Evolutionary conservation across 495 filamentous ascomycete genomes (phyloP).

Genomic region (Stereocaulon alpinum): DNA sequence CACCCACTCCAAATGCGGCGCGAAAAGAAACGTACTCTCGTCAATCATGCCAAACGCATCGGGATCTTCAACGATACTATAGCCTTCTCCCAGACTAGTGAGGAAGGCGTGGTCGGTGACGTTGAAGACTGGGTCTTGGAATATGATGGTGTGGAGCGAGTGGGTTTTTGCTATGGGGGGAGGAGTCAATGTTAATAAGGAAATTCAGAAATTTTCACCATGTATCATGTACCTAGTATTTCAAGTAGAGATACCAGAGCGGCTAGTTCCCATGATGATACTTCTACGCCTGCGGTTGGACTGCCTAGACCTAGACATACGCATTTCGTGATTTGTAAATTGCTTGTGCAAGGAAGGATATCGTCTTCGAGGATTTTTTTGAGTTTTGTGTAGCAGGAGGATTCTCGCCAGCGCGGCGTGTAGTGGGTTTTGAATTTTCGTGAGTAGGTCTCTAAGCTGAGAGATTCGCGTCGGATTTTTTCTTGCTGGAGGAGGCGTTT

Average conservation of each 20-base stretch:
- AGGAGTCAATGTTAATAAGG: too few relatives aligned
- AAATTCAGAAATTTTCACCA: too few relatives aligned
- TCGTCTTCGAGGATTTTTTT: not conserved
- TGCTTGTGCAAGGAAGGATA: not conserved
- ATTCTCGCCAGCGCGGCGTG: constrained; percentile 7
- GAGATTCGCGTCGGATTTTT: constrained; percentile 26
- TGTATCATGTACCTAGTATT: constrained; percentile 20
- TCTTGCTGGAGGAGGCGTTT: constrained; percentile 1
- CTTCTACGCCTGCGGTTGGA: constrained; percentile 25
- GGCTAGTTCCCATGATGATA: constrained; percentile 47
- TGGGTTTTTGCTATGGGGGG: not conserved
- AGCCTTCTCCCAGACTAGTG: constrained; percentile 28
- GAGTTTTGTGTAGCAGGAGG: constrained; percentile 6
- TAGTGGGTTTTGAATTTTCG: constrained; percentile 15
- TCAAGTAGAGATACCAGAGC: constrained; percentile 47
- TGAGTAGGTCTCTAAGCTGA: constrained; percentile 30
- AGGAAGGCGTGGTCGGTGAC: constrained; percentile 49
- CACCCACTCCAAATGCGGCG: constrained; percentile 28
- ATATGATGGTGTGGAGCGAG: constrained; percentile 28
- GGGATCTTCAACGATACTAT: constrained; percentile 48
- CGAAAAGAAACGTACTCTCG: constrained; percentile 49
- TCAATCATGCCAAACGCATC: constrained; percentile 44
- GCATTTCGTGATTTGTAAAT: constrained; percentile 20
- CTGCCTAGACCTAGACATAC: constrained; percentile 49
- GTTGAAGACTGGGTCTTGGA: constrained; percentile 68